Percentiles rank a stretch among this genome's conserved stretches.
These are phyloP conservation scores for Fremontodendron californicum DNA, from an alignment of 345 rosid genomes.

Conservation along the genomic window DNA sequence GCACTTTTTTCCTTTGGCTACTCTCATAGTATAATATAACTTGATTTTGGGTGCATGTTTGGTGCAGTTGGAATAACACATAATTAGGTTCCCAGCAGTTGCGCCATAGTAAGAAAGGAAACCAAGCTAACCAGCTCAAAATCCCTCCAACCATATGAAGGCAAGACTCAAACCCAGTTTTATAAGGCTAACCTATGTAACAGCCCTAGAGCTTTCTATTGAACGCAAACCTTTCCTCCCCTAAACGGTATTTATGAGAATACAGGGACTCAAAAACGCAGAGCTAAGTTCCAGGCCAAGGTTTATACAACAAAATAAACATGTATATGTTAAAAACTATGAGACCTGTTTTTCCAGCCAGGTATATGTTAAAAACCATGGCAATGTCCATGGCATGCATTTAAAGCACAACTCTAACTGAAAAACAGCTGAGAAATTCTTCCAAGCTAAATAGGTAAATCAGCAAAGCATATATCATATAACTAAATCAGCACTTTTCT, in stretches of 20 bases:
- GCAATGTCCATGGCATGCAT: background rate
- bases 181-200: background rate
- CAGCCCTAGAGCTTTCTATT: background rate
- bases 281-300: background rate
- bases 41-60: too few relatives aligned
- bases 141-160: background rate
- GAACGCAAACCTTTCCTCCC: background rate
- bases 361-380: background rate
- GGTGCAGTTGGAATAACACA: background rate
- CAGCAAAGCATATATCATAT: background rate
- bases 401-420: background rate
- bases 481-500: background rate
- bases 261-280: background rate
- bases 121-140: background rate
- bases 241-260: background rate
- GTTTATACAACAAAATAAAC: background rate
- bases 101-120: background rate
- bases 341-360: background rate
- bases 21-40: background rate
- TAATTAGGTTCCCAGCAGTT: background rate
- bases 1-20: background rate
- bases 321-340: too few relatives aligned
- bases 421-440: background rate
- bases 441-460: background rate
- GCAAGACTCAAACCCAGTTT: background rate